Base-by-base conservation (phyloP, 192 early-diverging fungal species). In the Coemansia sp. region DNA sequence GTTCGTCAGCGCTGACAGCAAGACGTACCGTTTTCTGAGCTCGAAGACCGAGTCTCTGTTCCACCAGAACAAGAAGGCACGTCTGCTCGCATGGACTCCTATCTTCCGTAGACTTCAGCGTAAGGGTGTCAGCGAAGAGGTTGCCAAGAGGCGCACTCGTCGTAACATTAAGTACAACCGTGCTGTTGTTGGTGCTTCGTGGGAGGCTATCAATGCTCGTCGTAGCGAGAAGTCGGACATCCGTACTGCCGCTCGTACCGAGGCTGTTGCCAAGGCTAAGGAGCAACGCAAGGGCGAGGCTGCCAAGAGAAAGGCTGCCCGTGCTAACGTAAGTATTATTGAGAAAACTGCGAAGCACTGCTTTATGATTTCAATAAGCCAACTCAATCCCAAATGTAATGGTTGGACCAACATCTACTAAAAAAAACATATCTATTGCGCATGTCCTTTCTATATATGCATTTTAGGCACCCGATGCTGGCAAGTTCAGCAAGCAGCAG, bases 81-180 rank as follows among this genome's bases (percentile, higher is more conserved):
- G 96, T 75, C 96, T 96, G 88, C 87, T 99, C 70, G 84, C 85
- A 82, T 99, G 97, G 97, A 98, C 97, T 54, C 85, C 88, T 49
- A 89, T 96, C 67, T 97, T 89, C 93, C 93, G 97, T 81, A 94
- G 93, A 85, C 87, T 95, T 77, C 92, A 98, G 89, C 94, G 94
- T 88, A 99, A 99, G 93, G 97, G 95, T 83, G 88, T 94, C 70
- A 90, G 89, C 76, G 93, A 94, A 77, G 95, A 97, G 85, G 87
- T 90, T 32, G 74, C 93, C 82, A 97, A 97, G 91, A 99, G 97
- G 93, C 89, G 93, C 78, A 89, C 91, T 53, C 88, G 90, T 76
- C 92, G 93, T 78, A 86, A 89, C 64, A 93, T 97, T 75, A 97
- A 98, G 92, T 88, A 87, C 84, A 89, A 94, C 83, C 92, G 97